Base-by-base conservation (phyloP, 805 yeast species). In the Isabelozyma heimii region DNA sequence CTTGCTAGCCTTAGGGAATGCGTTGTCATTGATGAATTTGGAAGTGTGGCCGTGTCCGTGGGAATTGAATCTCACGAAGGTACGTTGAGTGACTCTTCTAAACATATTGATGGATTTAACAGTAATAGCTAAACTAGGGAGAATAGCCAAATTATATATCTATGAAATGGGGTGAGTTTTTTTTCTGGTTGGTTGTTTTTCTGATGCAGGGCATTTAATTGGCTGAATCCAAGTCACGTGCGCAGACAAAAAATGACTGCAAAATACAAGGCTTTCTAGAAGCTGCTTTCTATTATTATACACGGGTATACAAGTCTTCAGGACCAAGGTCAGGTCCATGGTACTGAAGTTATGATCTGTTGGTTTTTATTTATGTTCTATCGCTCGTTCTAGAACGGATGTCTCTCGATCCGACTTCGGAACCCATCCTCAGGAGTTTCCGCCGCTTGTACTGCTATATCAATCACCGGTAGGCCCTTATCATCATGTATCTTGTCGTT, bases 1-100 rank as follows among this genome's bases (percentile, higher is more conserved):
- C 57, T 80, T 73, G 69, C 83, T 75, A 47, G 58, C 57, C 13
- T 54, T 50, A 45, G 76, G 55, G 66, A 61, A 73, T 16, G 79
- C 76, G 37, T 60, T 59, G 44, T 73, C 76, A 53, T 67, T 66
- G 55, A 73, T 63, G 57, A 55, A 56, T 60, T 73, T 72, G 60
- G 79, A 74, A 12, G 61, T 67, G 63, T 69, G 68, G 42, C 72
- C 73, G 62, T 69, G 73, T 47, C 70, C 70, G 62, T 69, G 73
- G 44, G 67, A 59, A 62, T 66, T 66, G 65, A 64, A 67, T 67
- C 79, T 72, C 49, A 58, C 65, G 62, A 68, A 67, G 46, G 65
- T 61, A 54, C 75, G 70, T 58, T 67, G 72, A 44, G 62, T 59
- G 45, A 57, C 55, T 55, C 63, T 65, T 58, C 59, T 72, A 53